Evolutionary conservation across 2,329 filamentous ascomycete genomes (phyloP), one percentile per base, ranked within the genome.

Genomic region (Neofusicoccum umdonicola): DNA sequence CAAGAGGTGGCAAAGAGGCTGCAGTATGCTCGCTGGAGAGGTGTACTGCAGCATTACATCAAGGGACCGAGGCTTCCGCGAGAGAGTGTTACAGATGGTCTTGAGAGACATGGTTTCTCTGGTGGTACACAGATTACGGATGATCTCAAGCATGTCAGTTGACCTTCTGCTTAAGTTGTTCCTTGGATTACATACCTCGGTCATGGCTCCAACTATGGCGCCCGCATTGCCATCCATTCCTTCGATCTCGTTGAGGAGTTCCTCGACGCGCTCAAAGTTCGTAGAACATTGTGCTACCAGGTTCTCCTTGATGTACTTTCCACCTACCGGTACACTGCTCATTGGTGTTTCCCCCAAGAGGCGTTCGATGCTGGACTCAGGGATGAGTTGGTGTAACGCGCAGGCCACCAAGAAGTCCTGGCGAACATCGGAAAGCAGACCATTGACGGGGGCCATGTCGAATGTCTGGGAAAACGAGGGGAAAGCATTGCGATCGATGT

Each of bases 151-250:
- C 13, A 4, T 13, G 35, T n/a, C 6, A 60, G 31, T 71, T 34
- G 73, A 66, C 22, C n/a, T 8, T 11, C 3, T 42, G 4, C 17
- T n/a, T 22, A 4, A 12, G 8, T 19, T 37, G 13, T 4, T 9
- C 12, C n/a, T n/a, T 11, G 17, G 17, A 3, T 44, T 19, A 31
- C 39, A 37, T 68, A 81, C 77, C 65, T 82, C 79, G 31, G 79
- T 77, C 9, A 83, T 68, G 34, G 93, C 93, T 66, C 89, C 88
- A 58, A 90, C 90, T 17, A 96, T 91, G 2, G 92, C 92, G 2
- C 91, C 92, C 2, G 92, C 92, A 75, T 97, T 97, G 1, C 94
- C 94, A 71, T 96, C 92, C 84, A 95, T 93, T 58, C 89, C 90
- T 64, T 97, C 92, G 27, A 99, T 82, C 71, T 96, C 92, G 44